Evolutionary conservation across 1,284 basidiomycete genomes (phyloP).

Genomic region (Stygiomarasmius scandens): DNA sequence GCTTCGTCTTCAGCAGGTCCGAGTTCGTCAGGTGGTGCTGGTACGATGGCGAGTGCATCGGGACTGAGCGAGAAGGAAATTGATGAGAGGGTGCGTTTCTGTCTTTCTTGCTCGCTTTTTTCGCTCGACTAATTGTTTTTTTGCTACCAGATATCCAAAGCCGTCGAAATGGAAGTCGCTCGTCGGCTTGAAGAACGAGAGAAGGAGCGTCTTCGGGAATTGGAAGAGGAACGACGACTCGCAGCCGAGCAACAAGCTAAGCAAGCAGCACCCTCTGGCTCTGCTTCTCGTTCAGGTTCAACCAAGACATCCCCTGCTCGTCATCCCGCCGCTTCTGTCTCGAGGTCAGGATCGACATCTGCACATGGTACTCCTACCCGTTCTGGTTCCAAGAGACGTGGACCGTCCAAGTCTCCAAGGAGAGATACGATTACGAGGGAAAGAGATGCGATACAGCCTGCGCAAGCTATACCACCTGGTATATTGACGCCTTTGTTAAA

Average conservation of each 20-base stretch:
- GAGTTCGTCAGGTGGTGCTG: neutral
- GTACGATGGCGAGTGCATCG: no score
- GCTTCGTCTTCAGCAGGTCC: neutral
- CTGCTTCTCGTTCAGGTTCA: neutral
- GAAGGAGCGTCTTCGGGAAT: constrained; percentile 1
- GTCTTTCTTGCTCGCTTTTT: constrained; percentile 7
- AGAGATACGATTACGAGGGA: constrained; percentile 31
- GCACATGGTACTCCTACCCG: neutral
- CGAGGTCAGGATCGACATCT: neutral
- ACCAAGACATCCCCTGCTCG: neutral
- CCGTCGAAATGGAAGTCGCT: constrained; percentile 73
- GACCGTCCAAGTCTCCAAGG: constrained; percentile 29
- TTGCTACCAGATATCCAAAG: constrained; percentile 58
- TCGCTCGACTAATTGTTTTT: constrained; percentile 10
- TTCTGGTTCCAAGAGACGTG: constrained; percentile 23
- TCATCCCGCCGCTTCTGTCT: neutral
- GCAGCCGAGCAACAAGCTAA: neutral
- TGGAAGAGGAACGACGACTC: neutral
- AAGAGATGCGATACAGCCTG: constrained; percentile 7
- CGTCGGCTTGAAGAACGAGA: constrained; percentile 64
- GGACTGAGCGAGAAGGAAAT: constrained; percentile 71
- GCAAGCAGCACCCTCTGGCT: neutral
- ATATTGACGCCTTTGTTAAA: constrained; percentile 62
- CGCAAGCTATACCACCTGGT: constrained; percentile 50
- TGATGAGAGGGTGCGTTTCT: constrained; percentile 59